phyloP scores from a whole-genome alignment of 2,329 filamentous ascomycete species.

The Beauveria rudraprayagi region DNA sequence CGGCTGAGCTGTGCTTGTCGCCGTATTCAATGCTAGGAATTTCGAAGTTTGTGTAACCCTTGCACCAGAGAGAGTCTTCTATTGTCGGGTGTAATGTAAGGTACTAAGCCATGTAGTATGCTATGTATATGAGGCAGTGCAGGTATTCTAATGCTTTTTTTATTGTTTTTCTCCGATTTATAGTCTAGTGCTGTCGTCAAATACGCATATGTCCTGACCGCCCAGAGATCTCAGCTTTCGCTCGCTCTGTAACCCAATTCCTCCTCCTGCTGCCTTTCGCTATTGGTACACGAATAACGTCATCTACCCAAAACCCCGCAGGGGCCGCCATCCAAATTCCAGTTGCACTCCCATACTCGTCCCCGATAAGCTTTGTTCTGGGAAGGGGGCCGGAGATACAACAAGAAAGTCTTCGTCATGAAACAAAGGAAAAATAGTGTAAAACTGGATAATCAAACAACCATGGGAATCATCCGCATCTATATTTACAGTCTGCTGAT shows the following conservation, averaged over 20 bases:
- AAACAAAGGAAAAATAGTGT: conserved; percentile 6
- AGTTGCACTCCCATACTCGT: not conserved
- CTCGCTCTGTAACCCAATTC: conserved; percentile 1
- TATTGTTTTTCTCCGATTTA: conserved; percentile 2
- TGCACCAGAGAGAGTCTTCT: not conserved
- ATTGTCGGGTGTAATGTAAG: not conserved
- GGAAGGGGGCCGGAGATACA: not conserved
- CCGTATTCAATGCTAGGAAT: not conserved
- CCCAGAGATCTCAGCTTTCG: not conserved
- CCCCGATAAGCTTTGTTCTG: not conserved
- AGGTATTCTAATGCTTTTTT: conserved; percentile 10
- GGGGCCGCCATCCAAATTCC: not conserved
- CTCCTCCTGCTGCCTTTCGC: conserved; percentile 1
- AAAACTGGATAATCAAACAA: conserved; percentile 11
- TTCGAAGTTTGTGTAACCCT: not conserved
- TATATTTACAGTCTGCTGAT: conserved; percentile 56
- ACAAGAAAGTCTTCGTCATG: not conserved
- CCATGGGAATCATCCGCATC: conserved; percentile 2
- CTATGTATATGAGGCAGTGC: not conserved
- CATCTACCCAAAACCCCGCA: conserved; percentile 8
- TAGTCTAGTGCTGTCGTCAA: not conserved
- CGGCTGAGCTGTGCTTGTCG: conserved; percentile 1
- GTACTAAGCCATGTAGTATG: not conserved
- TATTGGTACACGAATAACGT: conserved; percentile 11
- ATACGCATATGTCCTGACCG: not conserved